phyloP scores from a whole-genome alignment of 2,329 filamentous ascomycete genomes.

The Eutypa lata region DNA sequence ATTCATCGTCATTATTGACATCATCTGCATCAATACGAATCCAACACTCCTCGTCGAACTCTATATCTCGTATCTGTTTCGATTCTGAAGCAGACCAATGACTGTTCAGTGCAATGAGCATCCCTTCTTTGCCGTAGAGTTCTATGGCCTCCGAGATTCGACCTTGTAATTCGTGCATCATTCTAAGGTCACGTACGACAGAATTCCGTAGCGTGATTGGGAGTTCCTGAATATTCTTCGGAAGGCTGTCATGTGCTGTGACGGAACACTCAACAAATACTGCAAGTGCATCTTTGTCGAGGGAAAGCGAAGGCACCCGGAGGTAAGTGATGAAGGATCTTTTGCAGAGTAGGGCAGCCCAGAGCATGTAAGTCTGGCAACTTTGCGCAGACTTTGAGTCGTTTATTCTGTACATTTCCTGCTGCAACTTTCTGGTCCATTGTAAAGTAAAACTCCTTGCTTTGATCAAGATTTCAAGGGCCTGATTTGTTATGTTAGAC shows the following conservation, averaged over 20 bases:
- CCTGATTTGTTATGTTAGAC: slow-evolving; percentile 6
- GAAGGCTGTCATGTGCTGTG: slow-evolving; percentile 44
- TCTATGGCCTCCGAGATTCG: slow-evolving; percentile 33
- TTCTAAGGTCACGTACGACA: slow-evolving; percentile 45
- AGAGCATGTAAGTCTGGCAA: slow-evolving; percentile 44
- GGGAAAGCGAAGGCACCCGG: not conserved
- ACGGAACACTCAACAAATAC: slow-evolving; percentile 23
- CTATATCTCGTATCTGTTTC: slow-evolving; percentile 7
- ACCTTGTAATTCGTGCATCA: slow-evolving; percentile 32
- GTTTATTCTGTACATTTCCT: slow-evolving; percentile 37
- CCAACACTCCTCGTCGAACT: slow-evolving; percentile 19
- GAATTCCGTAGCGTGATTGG: slow-evolving; percentile 31
- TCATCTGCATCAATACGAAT: slow-evolving; percentile 8
- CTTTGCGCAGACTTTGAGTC: slow-evolving; percentile 36
- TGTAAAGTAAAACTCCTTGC: slow-evolving; percentile 40
- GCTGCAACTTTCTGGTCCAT: slow-evolving; percentile 49
- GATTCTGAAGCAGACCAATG: slow-evolving; percentile 39
- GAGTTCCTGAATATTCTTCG: slow-evolving; percentile 32
- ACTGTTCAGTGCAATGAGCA: slow-evolving; percentile 31
- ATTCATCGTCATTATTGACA: slow-evolving; percentile 5
- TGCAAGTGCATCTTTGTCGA: slow-evolving; percentile 12
- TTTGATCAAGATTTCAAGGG: slow-evolving; percentile 33
- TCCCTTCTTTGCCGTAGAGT: slow-evolving; percentile 10
- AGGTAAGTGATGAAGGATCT: slow-evolving; percentile 28
- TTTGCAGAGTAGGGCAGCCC: slow-evolving; percentile 54